Percentiles rank a stretch among this genome's conserved stretches.
Evolutionary conservation across 345 rosid genomes (phyloP).

Genomic region (Kandelia obovata): DNA sequence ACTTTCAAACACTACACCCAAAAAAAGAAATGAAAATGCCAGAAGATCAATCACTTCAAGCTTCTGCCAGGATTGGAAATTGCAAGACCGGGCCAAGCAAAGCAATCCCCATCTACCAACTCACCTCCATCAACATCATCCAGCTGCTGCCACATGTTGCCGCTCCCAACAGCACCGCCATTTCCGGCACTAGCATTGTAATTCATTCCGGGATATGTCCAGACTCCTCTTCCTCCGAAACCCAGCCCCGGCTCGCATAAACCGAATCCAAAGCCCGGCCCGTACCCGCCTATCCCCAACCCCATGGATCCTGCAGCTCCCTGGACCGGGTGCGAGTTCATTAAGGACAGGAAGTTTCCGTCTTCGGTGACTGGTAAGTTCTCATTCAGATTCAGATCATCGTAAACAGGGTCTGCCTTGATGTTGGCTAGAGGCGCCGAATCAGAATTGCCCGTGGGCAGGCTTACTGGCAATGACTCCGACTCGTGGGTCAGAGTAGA

Average conservation of each 20-base stretch:
- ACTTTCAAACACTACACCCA: too few relatives aligned
- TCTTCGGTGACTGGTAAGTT: slow-evolving; percentile 12
- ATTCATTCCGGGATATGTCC: slow-evolving; percentile 38
- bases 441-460: background rate
- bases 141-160: slow-evolving; percentile 37
- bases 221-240: slow-evolving; percentile 29
- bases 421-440: background rate
- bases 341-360: slow-evolving; percentile 21
- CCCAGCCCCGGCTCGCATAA: slow-evolving; percentile 37
- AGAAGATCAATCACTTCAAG: slow-evolving; percentile 31
- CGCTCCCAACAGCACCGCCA: slow-evolving; percentile 18
- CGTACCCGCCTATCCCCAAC: slow-evolving; percentile 25
- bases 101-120: slow-evolving; percentile 18
- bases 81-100: slow-evolving; percentile 52
- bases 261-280: slow-evolving; percentile 25
- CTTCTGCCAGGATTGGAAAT: slow-evolving; percentile 45
- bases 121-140: slow-evolving; percentile 24
- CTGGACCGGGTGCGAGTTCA: slow-evolving; percentile 10
- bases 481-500: slow-evolving; percentile 30
- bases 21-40: background rate
- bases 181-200: slow-evolving; percentile 7
- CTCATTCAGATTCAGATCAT: slow-evolving; percentile 31
- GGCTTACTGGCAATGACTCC: slow-evolving; percentile 9
- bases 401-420: background rate
- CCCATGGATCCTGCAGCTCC: slow-evolving; percentile 20